phyloP scores from a whole-genome alignment of 202 grass and related monocot species.

The Hordeum pubiflorum region DNA sequence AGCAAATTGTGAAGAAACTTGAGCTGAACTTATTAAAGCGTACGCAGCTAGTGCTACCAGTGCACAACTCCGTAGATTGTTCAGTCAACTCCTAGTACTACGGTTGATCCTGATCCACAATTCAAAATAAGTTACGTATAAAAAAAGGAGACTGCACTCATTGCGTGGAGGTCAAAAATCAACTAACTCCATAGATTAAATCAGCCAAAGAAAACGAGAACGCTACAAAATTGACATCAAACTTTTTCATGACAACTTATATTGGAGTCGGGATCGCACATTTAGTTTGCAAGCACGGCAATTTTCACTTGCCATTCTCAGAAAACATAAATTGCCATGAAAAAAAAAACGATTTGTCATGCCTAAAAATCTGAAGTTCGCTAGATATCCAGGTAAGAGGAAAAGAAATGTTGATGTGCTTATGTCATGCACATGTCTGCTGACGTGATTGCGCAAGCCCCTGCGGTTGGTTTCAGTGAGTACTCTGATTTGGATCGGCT shows the following conservation, averaged over 20 bases:
- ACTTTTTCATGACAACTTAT: too few relatives aligned
- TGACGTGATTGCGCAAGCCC: background rate
- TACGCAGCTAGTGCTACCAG: background rate
- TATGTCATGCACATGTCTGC: background rate
- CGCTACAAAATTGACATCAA: too few relatives aligned
- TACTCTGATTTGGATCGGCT: background rate
- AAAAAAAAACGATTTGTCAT: too few relatives aligned
- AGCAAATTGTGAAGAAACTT: background rate
- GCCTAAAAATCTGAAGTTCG: too few relatives aligned
- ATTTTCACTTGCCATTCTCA: too few relatives aligned
- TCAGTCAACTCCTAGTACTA: background rate
- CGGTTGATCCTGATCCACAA: background rate
- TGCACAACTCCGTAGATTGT: background rate
- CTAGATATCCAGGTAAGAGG: background rate
- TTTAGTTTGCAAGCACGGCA: too few relatives aligned
- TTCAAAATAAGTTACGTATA: background rate
- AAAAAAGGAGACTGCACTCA: background rate
- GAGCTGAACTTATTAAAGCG: background rate
- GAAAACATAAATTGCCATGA: too few relatives aligned
- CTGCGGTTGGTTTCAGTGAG: background rate
- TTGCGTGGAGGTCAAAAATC: background rate
- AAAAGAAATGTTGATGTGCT: background rate
- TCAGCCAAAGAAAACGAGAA: background rate
- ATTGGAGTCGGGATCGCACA: too few relatives aligned
- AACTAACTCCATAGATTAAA: background rate